A percentile compares a stretch with the other conserved stretches of the same genome.
These are phyloP conservation scores for Xylaria hypoxylon DNA, from an alignment of 2,329 filamentous ascomycete genomes.

Conservation along the genomic window DNA sequence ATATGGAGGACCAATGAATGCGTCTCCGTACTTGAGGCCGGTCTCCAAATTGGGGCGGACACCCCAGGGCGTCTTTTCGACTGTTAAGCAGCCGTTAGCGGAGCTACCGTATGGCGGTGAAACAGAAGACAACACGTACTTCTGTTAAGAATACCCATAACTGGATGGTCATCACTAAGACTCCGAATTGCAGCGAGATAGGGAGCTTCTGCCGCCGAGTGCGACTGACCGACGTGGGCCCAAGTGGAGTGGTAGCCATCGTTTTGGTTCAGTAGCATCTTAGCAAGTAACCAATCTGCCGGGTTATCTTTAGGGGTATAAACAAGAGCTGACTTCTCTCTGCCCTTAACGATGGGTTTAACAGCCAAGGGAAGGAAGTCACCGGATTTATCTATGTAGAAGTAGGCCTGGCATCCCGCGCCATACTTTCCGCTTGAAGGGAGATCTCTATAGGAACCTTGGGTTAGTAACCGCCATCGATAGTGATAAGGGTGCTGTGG, in stretches of 20 bases:
- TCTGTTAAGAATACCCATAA: conserved; percentile 55
- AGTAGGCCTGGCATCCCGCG: conserved; percentile 59
- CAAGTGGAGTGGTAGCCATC: conserved; percentile 60
- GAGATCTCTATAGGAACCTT: conserved; percentile 18
- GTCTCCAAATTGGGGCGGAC: conserved; percentile 46
- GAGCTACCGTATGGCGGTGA: neutral
- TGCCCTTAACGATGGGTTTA: conserved; percentile 53
- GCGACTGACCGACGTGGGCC: conserved; percentile 58
- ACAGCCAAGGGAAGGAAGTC: conserved; percentile 62
- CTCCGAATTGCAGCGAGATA: conserved; percentile 59
- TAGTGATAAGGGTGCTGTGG: neutral
- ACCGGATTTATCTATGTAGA: conserved; percentile 56
- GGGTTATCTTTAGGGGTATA: conserved; percentile 59
- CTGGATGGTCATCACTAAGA: conserved; percentile 58
- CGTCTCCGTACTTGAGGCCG: conserved; percentile 11
- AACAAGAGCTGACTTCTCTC: conserved; percentile 52
- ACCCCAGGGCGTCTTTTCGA: conserved; percentile 49
- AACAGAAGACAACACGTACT: conserved; percentile 40
- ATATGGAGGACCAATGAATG: conserved; percentile 44
- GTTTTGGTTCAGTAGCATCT: conserved; percentile 62
- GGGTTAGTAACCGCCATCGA: neutral
- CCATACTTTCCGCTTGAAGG: conserved; percentile 48
- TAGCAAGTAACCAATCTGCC: conserved; percentile 62
- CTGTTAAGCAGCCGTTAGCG: conserved; percentile 36
- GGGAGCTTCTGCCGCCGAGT: conserved; percentile 57